Evolutionary conservation across 2,329 filamentous ascomycete genomes (phyloP).

Genomic region (Aspergillus persii): DNA sequence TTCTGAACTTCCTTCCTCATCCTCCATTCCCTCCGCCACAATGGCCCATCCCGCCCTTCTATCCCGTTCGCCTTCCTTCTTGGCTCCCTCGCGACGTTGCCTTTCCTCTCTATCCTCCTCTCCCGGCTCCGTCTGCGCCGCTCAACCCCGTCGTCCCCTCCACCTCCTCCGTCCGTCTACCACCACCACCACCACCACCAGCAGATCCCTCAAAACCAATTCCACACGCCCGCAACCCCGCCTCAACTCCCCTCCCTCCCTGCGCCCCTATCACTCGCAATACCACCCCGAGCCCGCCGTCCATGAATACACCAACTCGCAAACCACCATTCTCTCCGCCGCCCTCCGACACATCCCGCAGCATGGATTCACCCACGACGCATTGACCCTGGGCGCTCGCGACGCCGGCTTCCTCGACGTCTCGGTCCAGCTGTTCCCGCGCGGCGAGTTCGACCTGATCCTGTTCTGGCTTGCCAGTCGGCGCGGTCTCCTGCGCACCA

Average conservation of each 20-base stretch:
- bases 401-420: conserved; percentile 86
- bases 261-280: conserved; percentile 67
- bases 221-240: not conserved
- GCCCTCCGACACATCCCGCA: conserved; percentile 74
- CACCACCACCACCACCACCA: not conserved
- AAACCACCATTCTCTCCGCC: conserved; percentile 76
- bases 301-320: conserved; percentile 62
- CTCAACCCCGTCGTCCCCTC: not conserved
- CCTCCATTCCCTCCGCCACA: not conserved
- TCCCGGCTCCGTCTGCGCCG: not conserved
- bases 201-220: not conserved
- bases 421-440: conserved; percentile 76
- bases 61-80: not conserved
- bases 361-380: conserved; percentile 74
- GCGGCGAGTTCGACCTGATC: conserved; percentile 78
- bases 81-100: conserved; percentile 1
- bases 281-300: conserved; percentile 58
- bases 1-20: not conserved
- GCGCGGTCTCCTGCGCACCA: conserved; percentile 35
- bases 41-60: conserved; percentile 12
- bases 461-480: conserved; percentile 44
- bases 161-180: not conserved
- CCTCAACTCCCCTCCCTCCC: not conserved
- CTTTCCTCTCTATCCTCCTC: not conserved
- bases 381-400: conserved; percentile 73